Base-by-base conservation (phyloP, 345 rosid genomes). In the Gynandropsis gynandra region DNA sequence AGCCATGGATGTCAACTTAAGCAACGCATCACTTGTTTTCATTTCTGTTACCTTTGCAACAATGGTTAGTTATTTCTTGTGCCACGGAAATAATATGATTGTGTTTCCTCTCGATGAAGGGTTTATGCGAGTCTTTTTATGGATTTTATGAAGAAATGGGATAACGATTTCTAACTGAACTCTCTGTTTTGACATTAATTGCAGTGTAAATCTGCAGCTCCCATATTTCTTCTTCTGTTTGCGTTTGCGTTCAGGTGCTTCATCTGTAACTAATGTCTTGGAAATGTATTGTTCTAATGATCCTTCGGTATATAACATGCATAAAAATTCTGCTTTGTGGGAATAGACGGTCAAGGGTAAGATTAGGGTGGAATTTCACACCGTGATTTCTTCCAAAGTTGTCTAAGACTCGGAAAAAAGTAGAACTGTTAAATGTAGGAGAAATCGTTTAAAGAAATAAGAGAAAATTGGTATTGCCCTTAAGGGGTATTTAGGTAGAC, bases 171-270 rank as follows among this genome's bases (percentile, higher is more conserved):
- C 58, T 63, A 62, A 47, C 38, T 50, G 55, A 46, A 61, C 47
- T 42, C 50, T 16, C 54, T 9, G 32, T 16, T 52, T 9, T 50
- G 17, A 42, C 29, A 31, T 33, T 47, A 7, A 45, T 50, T 76
- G 80, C 85, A 92, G 97, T 92, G 98, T 77, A 92, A 92, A 83
- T 92, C 99, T 54, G 99, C 97, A 38, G 67, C 95, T 42, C 99
- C 99, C 33, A 83, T 93, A 75, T 93, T 88, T 73, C 99, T 93
- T 63, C 85, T 93, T 50, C 58, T 93, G 31, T 93, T 93, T 63
- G 95, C 99, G 64, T 93, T 93, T 81, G 97, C 97, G 50, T 93
- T 93, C 90, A 93, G 95, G 99, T 93, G 65, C 56, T 45, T 62
- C 45, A 15, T 65, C 36, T 21, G 5, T 47, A 10, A 35, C 36